Percentiles rank a stretch among this genome's conserved stretches.
phyloP scores from a whole-genome alignment of 2,329 filamentous ascomycete genomes.

The Apiospora pterosperma region DNA sequence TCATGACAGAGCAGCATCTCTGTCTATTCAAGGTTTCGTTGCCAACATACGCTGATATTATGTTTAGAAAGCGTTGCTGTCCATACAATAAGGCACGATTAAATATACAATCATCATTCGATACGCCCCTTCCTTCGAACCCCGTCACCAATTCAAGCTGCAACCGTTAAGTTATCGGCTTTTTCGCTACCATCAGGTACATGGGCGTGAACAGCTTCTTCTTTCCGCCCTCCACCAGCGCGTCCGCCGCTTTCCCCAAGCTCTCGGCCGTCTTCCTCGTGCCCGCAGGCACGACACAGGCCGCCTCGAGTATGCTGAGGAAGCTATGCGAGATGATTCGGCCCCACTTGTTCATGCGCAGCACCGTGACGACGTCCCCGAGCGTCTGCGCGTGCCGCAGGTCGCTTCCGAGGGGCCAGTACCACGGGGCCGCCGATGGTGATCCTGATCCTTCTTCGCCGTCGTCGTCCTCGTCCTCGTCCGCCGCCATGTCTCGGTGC shows the following conservation, averaged over 20 bases:
- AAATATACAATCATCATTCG: not conserved
- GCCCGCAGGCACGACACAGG: slow-evolving; percentile 59
- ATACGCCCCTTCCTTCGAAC: not conserved
- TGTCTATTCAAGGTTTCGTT: no score
- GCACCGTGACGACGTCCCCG: slow-evolving; percentile 61
- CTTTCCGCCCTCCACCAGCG: slow-evolving; percentile 63
- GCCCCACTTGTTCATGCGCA: slow-evolving; percentile 65
- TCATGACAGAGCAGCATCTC: no score
- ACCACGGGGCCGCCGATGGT: slow-evolving; percentile 54
- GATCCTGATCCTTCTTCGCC: not conserved
- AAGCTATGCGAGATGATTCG: slow-evolving; percentile 59
- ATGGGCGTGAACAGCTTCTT: slow-evolving; percentile 75
- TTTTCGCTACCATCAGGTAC: slow-evolving; percentile 70
- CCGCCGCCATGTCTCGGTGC: slow-evolving; percentile 67
- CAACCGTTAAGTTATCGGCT: slow-evolving; percentile 42
- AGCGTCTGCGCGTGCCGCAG: slow-evolving; percentile 60
- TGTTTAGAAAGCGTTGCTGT: no score
- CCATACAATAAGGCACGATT: no score
- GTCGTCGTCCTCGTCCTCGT: slow-evolving; percentile 42
- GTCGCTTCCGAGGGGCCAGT: slow-evolving; percentile 67
- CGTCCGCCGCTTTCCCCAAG: slow-evolving; percentile 63
- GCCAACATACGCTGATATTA: no score
- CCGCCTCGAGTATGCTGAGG: slow-evolving; percentile 57
- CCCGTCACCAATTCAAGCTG: not conserved
- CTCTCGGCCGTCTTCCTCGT: slow-evolving; percentile 71